Conservation (phyloP, 306 rosid species). For the Boehmeria nivea region DNA sequence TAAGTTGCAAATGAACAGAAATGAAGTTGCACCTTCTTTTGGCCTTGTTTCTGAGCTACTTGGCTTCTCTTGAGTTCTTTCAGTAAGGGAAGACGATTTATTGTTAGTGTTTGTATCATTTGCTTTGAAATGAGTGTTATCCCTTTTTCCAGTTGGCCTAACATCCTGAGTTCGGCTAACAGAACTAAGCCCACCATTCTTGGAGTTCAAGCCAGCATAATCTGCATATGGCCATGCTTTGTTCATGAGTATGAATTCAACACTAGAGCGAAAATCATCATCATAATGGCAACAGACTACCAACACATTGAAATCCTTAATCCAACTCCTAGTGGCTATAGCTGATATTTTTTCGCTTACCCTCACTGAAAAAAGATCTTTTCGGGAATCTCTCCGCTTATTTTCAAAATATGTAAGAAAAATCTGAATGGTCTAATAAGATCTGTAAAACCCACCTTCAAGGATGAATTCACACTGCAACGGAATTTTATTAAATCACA, state of each 20-base stretch:
- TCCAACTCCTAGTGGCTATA: too few species aligned
- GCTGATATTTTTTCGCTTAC: neutral
- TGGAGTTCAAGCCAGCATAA: constrained; percentile 26
- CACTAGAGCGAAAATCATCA: neutral
- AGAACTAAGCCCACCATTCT: constrained; percentile 30
- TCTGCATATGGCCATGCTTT: constrained; percentile 31
- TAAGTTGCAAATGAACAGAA: too few species aligned
- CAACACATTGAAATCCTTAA: too few species aligned
- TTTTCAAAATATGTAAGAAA: too few species aligned
- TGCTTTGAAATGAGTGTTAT: constrained; percentile 26
- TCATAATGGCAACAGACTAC: neutral
- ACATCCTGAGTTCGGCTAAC: constrained; percentile 27
- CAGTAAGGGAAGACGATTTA: constrained; percentile 26
- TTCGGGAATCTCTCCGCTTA: too few species aligned
- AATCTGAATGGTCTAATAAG: too few species aligned
- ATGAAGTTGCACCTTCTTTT: constrained; percentile 65
- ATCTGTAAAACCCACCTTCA: neutral
- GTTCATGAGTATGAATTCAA: neutral
- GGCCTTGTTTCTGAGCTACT: constrained; percentile 72
- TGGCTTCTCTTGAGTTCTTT: constrained; percentile 60
- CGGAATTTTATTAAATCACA: too few species aligned
- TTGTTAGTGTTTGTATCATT: constrained; percentile 17
- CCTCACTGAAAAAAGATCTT: neutral
- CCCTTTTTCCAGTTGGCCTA: constrained; percentile 34
- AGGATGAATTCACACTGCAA: neutral